Evolutionary conservation across 2,329 filamentous ascomycete species (phyloP).

Genomic region (Ceratocystis diversiconidia): DNA sequence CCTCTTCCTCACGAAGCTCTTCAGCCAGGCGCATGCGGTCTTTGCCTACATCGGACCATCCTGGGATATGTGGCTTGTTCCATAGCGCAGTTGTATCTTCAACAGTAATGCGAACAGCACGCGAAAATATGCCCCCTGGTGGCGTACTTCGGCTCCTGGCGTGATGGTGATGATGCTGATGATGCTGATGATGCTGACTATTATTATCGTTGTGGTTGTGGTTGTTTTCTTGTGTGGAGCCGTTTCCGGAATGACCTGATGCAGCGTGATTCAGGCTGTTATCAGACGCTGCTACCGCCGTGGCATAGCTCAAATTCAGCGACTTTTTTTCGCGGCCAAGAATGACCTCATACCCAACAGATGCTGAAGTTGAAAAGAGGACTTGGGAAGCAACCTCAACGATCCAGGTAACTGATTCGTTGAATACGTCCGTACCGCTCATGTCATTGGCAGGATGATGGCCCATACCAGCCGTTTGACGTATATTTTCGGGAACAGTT

Average conservation of each 20-base stretch:
- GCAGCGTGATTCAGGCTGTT: neutral
- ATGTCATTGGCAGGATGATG: slow-evolving; percentile 16
- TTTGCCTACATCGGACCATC: slow-evolving; percentile 37
- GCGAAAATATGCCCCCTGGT: slow-evolving; percentile 64
- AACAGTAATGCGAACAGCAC: slow-evolving; percentile 60
- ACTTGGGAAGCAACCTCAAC: slow-evolving; percentile 87
- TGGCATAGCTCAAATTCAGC: slow-evolving; percentile 45
- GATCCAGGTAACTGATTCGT: slow-evolving; percentile 63
- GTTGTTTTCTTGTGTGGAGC: slow-evolving; percentile 26
- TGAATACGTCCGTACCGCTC: slow-evolving; percentile 33
- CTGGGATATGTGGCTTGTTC: slow-evolving; percentile 77
- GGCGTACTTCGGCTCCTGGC: neutral
- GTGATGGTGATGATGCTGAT: slow-evolving; percentile 39
- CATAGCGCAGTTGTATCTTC: slow-evolving; percentile 83
- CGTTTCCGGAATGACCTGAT: slow-evolving; percentile 7
- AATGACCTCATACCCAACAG: slow-evolving; percentile 75
- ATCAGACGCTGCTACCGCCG: slow-evolving; percentile 29
- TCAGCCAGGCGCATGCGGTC: slow-evolving; percentile 19
- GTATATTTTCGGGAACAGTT: slow-evolving; percentile 62
- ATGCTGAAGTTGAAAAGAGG: slow-evolving; percentile 78
- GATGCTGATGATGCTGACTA: slow-evolving; percentile 43
- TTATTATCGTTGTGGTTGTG: slow-evolving; percentile 41
- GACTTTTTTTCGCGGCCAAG: slow-evolving; percentile 78
- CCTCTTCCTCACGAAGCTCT: slow-evolving; percentile 17
- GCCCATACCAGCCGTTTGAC: slow-evolving; percentile 44